Base-by-base conservation (phyloP, 2,329 filamentous ascomycete species). In the Alternaria conjuncta region DNA sequence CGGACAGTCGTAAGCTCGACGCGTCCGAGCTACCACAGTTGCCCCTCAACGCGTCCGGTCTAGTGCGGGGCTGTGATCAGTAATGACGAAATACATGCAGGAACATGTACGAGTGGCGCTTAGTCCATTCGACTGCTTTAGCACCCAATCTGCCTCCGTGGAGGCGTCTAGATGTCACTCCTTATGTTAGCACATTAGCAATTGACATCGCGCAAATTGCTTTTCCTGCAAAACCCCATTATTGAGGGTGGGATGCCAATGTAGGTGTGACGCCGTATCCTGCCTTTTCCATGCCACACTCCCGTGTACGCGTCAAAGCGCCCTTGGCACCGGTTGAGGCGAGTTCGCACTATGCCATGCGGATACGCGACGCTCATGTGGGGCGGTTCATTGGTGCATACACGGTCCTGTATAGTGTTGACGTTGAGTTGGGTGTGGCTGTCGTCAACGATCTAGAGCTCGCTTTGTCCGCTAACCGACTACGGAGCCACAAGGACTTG, bases 361-460 rank as follows among this genome's bases (percentile, higher is more conserved):
- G 68, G 63, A 63, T 66, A 67, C 60, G 63, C 55, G 54, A 64
- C 53, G 30, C 41, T 60, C 56, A 54, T 61, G 65, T 70, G 70
- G 68, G 64, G 25, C 62, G 15, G 51, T 55, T 57, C 32, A 71
- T 71, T 71, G 68, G 71, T 64, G 62, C 63, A 69, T 66, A 53
- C 43, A 44, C 59, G 51, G n/a, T 63, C 54, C 50, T 26, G 59
- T 60, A 43, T 55, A 70, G 62, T 73, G 57, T 71, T 76, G 70
- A 76, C 71, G 71, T 73, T 71, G 41, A 67, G 60, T 55, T 57
- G 45, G 47, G 61, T 55, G 66, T 70, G 64, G 67, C 57, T 74
- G 71, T 71, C 69, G 66, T 75, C 67, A 74, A 69, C 65, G 68
- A 75, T 72, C 64, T 66, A 64, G 65, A 63, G 65, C 66, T 25